phyloP scores from a whole-genome alignment of 768 basidiomycete genomes.

The Rhizopogon salebrosus region DNA sequence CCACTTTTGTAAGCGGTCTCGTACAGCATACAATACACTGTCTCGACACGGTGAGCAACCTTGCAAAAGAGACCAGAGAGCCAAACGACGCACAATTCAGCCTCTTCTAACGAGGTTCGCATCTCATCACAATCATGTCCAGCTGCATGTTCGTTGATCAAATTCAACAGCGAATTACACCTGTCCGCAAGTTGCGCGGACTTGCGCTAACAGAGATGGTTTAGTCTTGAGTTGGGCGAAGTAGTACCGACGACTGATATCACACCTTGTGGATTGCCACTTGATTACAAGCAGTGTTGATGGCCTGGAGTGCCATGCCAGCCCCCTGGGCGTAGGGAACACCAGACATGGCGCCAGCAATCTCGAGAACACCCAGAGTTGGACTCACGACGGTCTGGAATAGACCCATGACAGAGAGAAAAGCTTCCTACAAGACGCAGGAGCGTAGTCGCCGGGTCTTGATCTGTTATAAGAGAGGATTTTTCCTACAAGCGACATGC shows the following conservation, averaged over 20 bases:
- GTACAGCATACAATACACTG: constrained; percentile 40
- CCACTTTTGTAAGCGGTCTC: constrained; percentile 34
- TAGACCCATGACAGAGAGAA: not conserved
- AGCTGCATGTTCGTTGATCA: constrained; percentile 35
- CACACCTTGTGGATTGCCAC: constrained; percentile 46
- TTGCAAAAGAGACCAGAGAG: not conserved
- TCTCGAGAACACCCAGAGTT: constrained; percentile 28
- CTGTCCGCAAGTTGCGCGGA: constrained; percentile 36
- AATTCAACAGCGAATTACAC: constrained; percentile 34
- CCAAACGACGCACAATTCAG: constrained; percentile 34
- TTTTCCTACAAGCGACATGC: not conserved
- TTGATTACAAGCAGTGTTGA: constrained; percentile 40
- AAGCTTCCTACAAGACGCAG: not conserved
- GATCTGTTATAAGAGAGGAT: not conserved
- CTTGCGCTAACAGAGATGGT: constrained; percentile 25
- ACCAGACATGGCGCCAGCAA: constrained; percentile 40
- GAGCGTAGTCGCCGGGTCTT: not conserved
- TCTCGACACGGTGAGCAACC: not conserved
- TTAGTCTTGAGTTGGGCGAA: constrained; percentile 3
- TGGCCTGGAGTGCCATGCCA: constrained; percentile 38
- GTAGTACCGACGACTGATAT: too few relatives aligned
- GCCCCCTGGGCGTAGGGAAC: constrained; percentile 42
- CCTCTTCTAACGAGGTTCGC: constrained; percentile 36
- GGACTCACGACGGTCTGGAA: constrained; percentile 8
- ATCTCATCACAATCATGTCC: constrained; percentile 37